Base-by-base conservation (phyloP, 1,139 yeast species). In the Pichia kudriavzevii region DNA sequence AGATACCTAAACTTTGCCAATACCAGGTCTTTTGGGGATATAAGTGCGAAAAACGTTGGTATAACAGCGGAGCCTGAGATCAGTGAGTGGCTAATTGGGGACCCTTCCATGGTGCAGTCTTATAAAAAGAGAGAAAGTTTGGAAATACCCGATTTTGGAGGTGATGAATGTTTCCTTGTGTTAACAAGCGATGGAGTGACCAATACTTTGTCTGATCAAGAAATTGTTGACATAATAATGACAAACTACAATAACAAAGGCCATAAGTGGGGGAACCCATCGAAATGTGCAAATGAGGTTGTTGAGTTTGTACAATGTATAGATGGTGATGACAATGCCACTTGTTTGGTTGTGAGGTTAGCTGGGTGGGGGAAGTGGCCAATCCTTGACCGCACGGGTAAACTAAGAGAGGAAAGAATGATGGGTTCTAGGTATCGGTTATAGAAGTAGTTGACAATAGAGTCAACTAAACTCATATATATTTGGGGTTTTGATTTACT, bases 321-420 rank as follows among this genome's bases (percentile, higher is more conserved):
- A 10, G 95, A 95, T 8, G 94, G 95, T 4, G 91, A 84, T 50
- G 98, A 91, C 56, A 91, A 91, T 59, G 94, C 97, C 10, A 85
- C 96, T 1, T 85, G 95, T 53, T 52, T 82, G 45, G 85, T 91
- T 10, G 60, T 91, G 4, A 64, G 94, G 38, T 63, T 91, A 38
- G 69, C 72, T 28, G 95, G 95, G 7, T 91, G 98, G 98, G 95
- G 95, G 10, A 70, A 75, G 38, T 91, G 97, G 96, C 91, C 91
- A 5, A 61, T 71, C 41, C 51, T 65, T 11, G 97, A 91, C 60
- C 64, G 94, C 32, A 85, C 96, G 0, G 96, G 95, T 2, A 74
- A 69, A 33, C 59, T 76, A 36, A 68, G 97, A 45, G 95, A 82
- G 55, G 78, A 79, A 39, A 67, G 85, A 48, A 66, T 88, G 58